A percentile compares a stretch with the other conserved stretches of the same genome.
phyloP scores from a whole-genome alignment of 1,284 basidiomycete species.

The Ustilago nuda region DNA sequence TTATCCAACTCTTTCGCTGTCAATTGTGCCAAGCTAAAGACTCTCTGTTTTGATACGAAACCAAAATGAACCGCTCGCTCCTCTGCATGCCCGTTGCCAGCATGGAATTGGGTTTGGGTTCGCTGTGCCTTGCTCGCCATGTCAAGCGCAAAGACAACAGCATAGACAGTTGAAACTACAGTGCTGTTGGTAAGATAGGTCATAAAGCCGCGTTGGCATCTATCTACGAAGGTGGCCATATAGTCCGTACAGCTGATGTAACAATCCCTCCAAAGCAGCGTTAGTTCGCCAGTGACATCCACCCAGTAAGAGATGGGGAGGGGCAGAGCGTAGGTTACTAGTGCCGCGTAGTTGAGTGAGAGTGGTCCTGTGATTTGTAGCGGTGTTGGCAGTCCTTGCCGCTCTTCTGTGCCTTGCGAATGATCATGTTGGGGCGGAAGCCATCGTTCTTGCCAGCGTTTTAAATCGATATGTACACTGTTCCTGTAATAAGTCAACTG shows the following conservation, averaged over 20 bases:
- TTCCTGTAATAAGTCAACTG: conserved; percentile 44
- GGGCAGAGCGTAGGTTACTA: conserved; percentile 47
- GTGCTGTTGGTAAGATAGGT: conserved; percentile 29
- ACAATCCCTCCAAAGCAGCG: conserved; percentile 32
- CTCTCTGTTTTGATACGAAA: conserved; percentile 11
- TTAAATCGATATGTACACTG: conserved; percentile 44
- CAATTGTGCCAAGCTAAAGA: conserved; percentile 18
- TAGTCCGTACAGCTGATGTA: conserved; percentile 49
- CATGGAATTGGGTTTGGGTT: neutral
- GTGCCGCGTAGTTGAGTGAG: conserved; percentile 43
- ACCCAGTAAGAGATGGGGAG: conserved; percentile 36
- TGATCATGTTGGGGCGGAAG: conserved; percentile 10
- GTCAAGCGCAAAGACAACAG: conserved; percentile 34
- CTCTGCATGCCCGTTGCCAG: neutral
- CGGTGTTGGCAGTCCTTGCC: conserved; percentile 10
- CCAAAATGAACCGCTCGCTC: conserved; percentile 27
- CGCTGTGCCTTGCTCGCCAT: conserved; percentile 15
- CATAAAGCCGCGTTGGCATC: conserved; percentile 21
- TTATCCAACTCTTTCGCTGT: conserved; percentile 21
- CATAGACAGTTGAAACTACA: conserved; percentile 40
- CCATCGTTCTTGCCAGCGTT: conserved; percentile 53
- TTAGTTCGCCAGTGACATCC: conserved; percentile 23
- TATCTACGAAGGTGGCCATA: conserved; percentile 44
- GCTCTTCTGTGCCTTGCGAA: neutral
- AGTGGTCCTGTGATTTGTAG: conserved; percentile 36